A percentile compares a stretch with the other conserved stretches of the same genome.
Evolutionary conservation across 768 basidiomycete species (phyloP).

Genomic region (Coprinellus aureogranulatus): DNA sequence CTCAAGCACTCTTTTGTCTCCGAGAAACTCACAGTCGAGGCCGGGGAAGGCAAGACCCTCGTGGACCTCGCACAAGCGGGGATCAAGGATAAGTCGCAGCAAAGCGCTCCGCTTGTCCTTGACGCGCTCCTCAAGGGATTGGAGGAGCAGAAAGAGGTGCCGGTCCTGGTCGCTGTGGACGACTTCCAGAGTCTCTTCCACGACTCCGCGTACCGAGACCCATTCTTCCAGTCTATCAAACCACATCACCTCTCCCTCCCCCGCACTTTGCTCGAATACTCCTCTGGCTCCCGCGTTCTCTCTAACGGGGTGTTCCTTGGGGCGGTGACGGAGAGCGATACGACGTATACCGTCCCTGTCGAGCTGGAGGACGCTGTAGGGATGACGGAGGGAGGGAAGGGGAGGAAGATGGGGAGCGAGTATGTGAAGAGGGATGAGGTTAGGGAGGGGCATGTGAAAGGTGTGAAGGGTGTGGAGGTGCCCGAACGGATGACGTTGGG

Average conservation of each 20-base stretch:
- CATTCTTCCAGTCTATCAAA: conserved; percentile 64
- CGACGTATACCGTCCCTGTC: conserved; percentile 53
- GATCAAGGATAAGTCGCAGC: conserved; percentile 41
- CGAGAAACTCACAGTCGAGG: conserved; percentile 46
- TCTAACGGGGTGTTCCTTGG: conserved; percentile 69
- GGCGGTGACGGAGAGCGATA: conserved; percentile 62
- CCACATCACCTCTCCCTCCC: conserved; percentile 80
- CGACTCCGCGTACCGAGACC: conserved; percentile 67
- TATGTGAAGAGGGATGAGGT: conserved; percentile 40
- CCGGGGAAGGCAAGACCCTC: conserved; percentile 53
- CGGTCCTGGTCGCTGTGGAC: conserved; percentile 82
- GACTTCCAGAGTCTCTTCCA: conserved; percentile 83
- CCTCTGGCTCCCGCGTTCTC: conserved; percentile 67
- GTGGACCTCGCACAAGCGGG: conserved; percentile 54
- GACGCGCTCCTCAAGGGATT: conserved; percentile 59
- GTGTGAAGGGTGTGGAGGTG: not conserved
- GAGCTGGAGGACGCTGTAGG: conserved; percentile 66
- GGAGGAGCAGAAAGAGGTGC: conserved; percentile 62
- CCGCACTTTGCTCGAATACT: conserved; percentile 72
- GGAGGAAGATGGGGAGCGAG: too few species aligned
- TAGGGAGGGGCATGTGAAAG: not conserved
- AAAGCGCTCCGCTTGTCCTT: conserved; percentile 54
- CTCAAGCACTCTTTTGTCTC: conserved; percentile 39
- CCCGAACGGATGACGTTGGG: conserved; percentile 39
- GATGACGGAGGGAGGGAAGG: conserved; percentile 34